These are phyloP conservation scores for Camelina hispida DNA, from an alignment of 345 rosid genomes.

Conservation along the genomic window DNA sequence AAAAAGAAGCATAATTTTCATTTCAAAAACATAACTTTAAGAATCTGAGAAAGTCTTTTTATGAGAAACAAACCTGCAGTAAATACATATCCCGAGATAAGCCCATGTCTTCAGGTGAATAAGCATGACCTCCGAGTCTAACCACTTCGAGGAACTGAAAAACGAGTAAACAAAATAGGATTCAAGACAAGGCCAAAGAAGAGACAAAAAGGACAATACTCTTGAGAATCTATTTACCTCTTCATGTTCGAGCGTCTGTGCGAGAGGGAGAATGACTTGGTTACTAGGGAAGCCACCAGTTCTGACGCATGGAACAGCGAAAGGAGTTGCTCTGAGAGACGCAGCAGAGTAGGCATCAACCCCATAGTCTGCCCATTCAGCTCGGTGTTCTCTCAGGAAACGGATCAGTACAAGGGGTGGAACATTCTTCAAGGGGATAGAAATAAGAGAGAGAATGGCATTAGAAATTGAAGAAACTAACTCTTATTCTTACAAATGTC, in stretches of 20 bases:
- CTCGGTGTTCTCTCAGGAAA: slow-evolving; percentile 92
- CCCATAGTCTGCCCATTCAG: slow-evolving; percentile 97
- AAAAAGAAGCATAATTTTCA: neutral
- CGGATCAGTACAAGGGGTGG: slow-evolving; percentile 90
- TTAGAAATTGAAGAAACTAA: neutral
- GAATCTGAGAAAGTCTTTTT: neutral
- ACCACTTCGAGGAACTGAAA: slow-evolving; percentile 92
- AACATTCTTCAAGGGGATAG: slow-evolving; percentile 62
- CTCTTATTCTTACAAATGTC: neutral
- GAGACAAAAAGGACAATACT: slow-evolving; percentile 14
- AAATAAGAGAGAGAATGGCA: neutral
- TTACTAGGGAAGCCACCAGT: slow-evolving; percentile 85
- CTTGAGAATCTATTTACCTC: slow-evolving; percentile 57
- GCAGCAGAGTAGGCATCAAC: slow-evolving; percentile 85
- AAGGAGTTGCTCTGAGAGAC: slow-evolving; percentile 80
- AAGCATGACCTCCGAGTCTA: slow-evolving; percentile 86
- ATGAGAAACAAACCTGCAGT: slow-evolving; percentile 64
- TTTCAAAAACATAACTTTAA: neutral
- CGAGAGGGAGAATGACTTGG: slow-evolving; percentile 92
- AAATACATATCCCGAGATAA: slow-evolving; percentile 88
- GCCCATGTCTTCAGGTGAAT: slow-evolving; percentile 82
- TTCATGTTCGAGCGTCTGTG: slow-evolving; percentile 90
- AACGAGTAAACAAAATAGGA: slow-evolving; percentile 4
- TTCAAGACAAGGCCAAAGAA: neutral
- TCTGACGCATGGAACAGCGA: slow-evolving; percentile 77